A percentile compares a stretch with the other conserved stretches of the same genome.
These are phyloP conservation scores for Aeminium ludgeri DNA, from an alignment of 495 filamentous ascomycete species.

Conservation along the genomic window DNA sequence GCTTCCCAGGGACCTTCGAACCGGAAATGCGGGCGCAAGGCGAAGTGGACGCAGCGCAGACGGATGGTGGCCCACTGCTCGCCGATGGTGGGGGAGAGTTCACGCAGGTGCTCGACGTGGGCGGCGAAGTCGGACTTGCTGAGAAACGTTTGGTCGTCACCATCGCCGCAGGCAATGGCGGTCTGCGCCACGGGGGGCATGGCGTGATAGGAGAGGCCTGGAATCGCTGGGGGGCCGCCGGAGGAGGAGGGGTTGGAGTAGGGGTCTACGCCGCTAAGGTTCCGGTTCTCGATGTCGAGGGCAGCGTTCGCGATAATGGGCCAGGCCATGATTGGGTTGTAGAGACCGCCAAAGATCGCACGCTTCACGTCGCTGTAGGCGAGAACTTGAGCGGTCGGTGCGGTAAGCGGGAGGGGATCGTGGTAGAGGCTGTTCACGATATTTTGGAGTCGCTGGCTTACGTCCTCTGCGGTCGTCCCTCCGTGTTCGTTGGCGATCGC, in stretches of 20 bases:
- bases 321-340: conserved; percentile 44
- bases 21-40: conserved; percentile 39
- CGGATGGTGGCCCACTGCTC: conserved; percentile 41
- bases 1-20: conserved; percentile 32
- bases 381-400: conserved; percentile 19
- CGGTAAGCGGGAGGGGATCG: conserved; percentile 33
- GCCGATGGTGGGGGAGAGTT: conserved; percentile 35
- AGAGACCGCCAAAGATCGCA: conserved; percentile 33
- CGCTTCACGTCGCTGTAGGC: conserved; percentile 19
- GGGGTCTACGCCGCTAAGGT: conserved; percentile 33
- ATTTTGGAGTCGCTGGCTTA: conserved; percentile 25
- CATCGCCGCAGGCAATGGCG: conserved; percentile 50
- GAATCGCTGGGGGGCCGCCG: neutral
- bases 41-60: conserved; percentile 39
- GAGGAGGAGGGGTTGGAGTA: conserved; percentile 2
- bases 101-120: conserved; percentile 30
- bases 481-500: conserved; percentile 26
- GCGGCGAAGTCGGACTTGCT: conserved; percentile 30
- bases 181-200: conserved; percentile 7
- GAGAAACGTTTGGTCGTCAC: conserved; percentile 27
- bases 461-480: conserved; percentile 23
- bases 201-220: neutral
- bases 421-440: conserved; percentile 30
- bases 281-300: conserved; percentile 34
- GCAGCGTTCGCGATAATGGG: conserved; percentile 37